These are phyloP conservation scores for Amanita pseudoporphyria DNA, from an alignment of 768 basidiomycete species.

Conservation along the genomic window DNA sequence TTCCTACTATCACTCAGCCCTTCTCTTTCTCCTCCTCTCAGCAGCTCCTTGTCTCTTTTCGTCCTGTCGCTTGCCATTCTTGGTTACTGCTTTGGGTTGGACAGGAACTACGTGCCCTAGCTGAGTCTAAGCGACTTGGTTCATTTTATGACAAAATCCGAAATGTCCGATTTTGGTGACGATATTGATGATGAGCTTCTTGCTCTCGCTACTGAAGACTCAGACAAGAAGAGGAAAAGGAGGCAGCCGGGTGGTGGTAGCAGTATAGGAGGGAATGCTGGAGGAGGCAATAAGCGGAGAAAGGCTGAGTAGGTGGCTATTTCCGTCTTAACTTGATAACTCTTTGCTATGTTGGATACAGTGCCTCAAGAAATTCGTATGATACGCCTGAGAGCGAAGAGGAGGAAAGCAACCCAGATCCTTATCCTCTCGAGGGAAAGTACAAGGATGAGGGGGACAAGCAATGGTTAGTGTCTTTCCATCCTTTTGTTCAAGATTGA, in stretches of 20 bases:
- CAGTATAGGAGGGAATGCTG: constrained; percentile 2
- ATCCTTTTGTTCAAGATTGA: constrained; percentile 5
- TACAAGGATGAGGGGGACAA: constrained; percentile 81
- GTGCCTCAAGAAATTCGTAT: constrained; percentile 38
- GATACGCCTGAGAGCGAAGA: constrained; percentile 60
- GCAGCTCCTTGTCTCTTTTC: not conserved
- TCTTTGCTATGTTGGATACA: constrained; percentile 9
- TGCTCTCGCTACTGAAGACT: constrained; percentile 58
- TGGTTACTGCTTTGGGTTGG: too few species aligned
- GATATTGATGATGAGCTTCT: constrained; percentile 68
- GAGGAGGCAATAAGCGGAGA: constrained; percentile 37
- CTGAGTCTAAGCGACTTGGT: not conserved
- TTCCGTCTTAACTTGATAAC: not conserved
- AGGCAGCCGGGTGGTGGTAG: constrained; percentile 29
- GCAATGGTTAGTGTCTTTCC: constrained; percentile 50
- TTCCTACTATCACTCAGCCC: not conserved
- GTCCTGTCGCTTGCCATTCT: not conserved
- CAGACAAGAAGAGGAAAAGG: constrained; percentile 56
- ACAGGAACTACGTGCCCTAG: too few species aligned
- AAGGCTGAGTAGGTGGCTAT: constrained; percentile 54
- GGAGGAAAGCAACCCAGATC: constrained; percentile 38
- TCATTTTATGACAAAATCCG: constrained; percentile 2
- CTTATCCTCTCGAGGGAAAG: constrained; percentile 88
- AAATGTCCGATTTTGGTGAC: constrained; percentile 39
- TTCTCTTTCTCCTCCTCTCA: not conserved